A percentile compares a stretch with the other conserved stretches of the same genome.
These are phyloP conservation scores for Fusarium foetens DNA, from an alignment of 2,329 filamentous ascomycete genomes.

Conservation along the genomic window DNA sequence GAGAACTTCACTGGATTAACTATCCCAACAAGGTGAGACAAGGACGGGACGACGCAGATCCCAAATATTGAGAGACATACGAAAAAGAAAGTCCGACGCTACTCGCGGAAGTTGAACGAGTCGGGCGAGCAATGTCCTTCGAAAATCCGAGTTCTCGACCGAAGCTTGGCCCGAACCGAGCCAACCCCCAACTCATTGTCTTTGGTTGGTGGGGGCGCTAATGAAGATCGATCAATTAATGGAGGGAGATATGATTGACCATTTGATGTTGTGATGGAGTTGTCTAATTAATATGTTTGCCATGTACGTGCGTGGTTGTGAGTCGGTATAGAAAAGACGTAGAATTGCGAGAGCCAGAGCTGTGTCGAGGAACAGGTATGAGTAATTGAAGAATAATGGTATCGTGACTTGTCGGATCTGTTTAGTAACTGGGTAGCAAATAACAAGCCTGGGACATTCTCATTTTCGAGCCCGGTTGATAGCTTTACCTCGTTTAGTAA, in stretches of 20 bases:
- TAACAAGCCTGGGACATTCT: background rate
- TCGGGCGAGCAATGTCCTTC: conserved; percentile 1
- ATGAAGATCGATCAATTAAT: conserved; percentile 2
- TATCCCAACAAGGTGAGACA: background rate
- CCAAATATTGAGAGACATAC: background rate
- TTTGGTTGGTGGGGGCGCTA: conserved; percentile 6
- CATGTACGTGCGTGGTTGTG: background rate
- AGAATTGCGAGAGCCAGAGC: background rate
- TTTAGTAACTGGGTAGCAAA: background rate
- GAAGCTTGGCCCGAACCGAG: conserved; percentile 23
- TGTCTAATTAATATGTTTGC: background rate
- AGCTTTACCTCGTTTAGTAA: conserved; percentile 13
- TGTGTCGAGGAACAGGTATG: background rate
- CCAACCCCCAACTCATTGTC: conserved; percentile 12
- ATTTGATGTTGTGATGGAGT: conserved; percentile 1
- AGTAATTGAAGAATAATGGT: background rate
- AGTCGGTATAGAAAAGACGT: background rate
- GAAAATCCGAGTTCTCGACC: conserved; percentile 31
- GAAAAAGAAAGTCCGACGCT: conserved; percentile 10
- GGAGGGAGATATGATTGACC: background rate
- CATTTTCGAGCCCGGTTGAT: background rate
- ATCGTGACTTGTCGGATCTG: background rate
- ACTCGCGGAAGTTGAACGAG: background rate
- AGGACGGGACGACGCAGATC: conserved; percentile 1
- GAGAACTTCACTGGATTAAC: background rate